phyloP scores from a whole-genome alignment of 1,284 basidiomycete species.

The Moesziomyces parantarcticus region DNA sequence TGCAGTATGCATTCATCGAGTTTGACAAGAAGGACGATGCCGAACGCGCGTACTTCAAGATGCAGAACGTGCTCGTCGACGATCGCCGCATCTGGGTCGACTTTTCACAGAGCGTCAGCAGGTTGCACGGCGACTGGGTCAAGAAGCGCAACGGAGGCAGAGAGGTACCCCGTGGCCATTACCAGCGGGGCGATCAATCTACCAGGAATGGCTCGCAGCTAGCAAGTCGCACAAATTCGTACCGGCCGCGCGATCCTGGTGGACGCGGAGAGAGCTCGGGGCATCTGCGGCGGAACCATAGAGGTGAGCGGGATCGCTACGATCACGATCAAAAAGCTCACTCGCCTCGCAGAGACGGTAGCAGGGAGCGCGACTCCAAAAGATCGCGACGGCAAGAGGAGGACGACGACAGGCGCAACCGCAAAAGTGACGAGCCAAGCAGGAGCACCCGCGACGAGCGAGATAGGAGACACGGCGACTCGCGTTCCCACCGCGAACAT shows the following conservation, averaged over 20 bases:
- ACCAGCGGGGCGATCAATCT: slow-evolving; percentile 6
- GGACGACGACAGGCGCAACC: slow-evolving; percentile 10
- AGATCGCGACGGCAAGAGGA: slow-evolving; percentile 15
- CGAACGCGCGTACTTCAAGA: slow-evolving; percentile 97
- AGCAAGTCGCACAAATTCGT: slow-evolving; percentile 8
- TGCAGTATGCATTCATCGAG: slow-evolving; percentile 99
- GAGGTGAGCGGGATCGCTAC: slow-evolving; percentile 42
- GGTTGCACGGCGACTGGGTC: slow-evolving; percentile 71
- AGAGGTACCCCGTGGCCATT: slow-evolving; percentile 56
- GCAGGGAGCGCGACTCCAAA: slow-evolving; percentile 12
- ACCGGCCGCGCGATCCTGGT: slow-evolving; percentile 11
- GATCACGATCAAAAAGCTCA: neutral
- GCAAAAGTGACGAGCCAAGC: slow-evolving; percentile 1
- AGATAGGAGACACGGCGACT: slow-evolving; percentile 15
- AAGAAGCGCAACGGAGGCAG: slow-evolving; percentile 59
- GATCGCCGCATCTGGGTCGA: slow-evolving; percentile 99
- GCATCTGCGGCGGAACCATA: slow-evolving; percentile 43
- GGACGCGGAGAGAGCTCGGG: slow-evolving; percentile 10
- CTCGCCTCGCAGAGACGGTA: neutral
- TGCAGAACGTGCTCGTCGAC: slow-evolving; percentile 99
- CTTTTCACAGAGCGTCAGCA: slow-evolving; percentile 81
- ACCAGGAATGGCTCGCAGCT: neutral
- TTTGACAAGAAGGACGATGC: slow-evolving; percentile 92
- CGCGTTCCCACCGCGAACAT: slow-evolving; percentile 13
- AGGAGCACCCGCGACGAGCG: neutral